Percentiles rank a stretch among this genome's conserved stretches.
Conservation (phyloP, 306 rosid species). For the Prinsepia uniflora region DNA sequence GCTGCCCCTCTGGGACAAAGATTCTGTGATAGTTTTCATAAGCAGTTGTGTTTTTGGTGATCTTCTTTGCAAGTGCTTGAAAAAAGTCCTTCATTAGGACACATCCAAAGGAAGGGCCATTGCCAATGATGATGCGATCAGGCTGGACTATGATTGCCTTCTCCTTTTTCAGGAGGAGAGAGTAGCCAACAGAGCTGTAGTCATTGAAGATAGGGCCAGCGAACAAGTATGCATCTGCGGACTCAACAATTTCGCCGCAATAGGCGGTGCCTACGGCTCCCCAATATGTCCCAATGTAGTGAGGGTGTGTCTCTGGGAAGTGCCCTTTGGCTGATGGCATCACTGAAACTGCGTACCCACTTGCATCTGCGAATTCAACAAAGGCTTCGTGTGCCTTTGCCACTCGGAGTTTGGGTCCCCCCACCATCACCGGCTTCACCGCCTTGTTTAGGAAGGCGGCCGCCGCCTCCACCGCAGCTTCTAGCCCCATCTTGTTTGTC, state of each 20-base stretch:
- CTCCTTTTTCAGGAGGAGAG: slow-evolving; percentile 42
- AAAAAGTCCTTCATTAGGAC: slow-evolving; percentile 49
- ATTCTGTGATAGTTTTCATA: slow-evolving; percentile 40
- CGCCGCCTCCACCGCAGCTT: slow-evolving; percentile 41
- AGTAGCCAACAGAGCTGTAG: slow-evolving; percentile 52
- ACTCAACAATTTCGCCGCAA: slow-evolving; percentile 47
- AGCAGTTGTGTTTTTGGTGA: slow-evolving; percentile 36
- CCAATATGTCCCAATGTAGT: slow-evolving; percentile 46
- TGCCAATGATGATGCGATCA: slow-evolving; percentile 29
- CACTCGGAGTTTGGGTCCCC: slow-evolving; percentile 45
- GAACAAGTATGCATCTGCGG: slow-evolving; percentile 41
- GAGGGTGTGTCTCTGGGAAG: slow-evolving; percentile 40
- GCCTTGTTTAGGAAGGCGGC: slow-evolving; percentile 42
- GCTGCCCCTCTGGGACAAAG: slow-evolving; percentile 34
- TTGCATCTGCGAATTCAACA: slow-evolving; percentile 37
- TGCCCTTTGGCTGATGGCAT: slow-evolving; percentile 51
- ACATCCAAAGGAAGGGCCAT: slow-evolving; percentile 46
- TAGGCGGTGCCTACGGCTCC: slow-evolving; percentile 44
- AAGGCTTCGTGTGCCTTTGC: slow-evolving; percentile 39
- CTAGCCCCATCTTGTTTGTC: slow-evolving; percentile 41
- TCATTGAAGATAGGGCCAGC: slow-evolving; percentile 48
- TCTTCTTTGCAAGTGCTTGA: slow-evolving; percentile 32
- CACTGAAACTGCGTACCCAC: slow-evolving; percentile 36
- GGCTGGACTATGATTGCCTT: slow-evolving; percentile 47
- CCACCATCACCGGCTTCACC: slow-evolving; percentile 45